phyloP scores from a whole-genome alignment of 352 stramenopile genomes.

The Phytophthora fragariaefolia region DNA sequence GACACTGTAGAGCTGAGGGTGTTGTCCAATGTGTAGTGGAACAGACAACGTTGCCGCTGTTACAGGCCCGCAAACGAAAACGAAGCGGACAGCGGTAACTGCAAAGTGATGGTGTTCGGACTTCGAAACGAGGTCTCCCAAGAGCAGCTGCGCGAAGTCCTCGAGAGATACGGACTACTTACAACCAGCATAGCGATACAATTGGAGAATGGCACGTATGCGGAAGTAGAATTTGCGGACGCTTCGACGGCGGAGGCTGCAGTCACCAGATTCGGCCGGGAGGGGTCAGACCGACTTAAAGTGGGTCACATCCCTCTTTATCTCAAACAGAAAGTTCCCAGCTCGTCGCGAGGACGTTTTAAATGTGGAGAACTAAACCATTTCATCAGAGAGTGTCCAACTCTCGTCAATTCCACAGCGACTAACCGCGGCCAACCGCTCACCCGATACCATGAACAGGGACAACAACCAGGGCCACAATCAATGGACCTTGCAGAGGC shows the following conservation, averaged over 20 bases:
- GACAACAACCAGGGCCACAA: too few relatives aligned
- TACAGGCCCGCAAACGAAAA: neutral
- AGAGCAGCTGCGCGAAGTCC: neutral
- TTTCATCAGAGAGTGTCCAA: neutral
- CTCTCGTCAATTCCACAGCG: neutral
- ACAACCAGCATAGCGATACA: neutral
- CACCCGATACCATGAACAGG: too few relatives aligned
- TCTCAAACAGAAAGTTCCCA: neutral
- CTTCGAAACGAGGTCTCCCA: constrained; percentile 4
- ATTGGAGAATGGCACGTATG: neutral
- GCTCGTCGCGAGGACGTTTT: neutral
- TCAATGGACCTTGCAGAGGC: too few relatives aligned
- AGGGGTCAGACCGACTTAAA: neutral
- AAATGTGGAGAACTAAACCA: constrained; percentile 2
- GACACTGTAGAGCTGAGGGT: neutral
- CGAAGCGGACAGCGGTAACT: neutral
- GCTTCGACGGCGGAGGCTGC: neutral
- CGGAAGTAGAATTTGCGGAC: neutral
- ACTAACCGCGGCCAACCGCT: neutral
- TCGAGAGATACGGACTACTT: neutral
- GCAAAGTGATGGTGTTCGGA: constrained; percentile 2
- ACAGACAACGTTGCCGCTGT: neutral
- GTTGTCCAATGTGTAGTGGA: neutral
- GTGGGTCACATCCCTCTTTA: neutral
- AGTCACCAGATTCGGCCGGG: neutral